Evolutionary conservation across 768 basidiomycete species (phyloP), one percentile per base, ranked within the genome.

Genomic region (Pleurotus eryngii): DNA sequence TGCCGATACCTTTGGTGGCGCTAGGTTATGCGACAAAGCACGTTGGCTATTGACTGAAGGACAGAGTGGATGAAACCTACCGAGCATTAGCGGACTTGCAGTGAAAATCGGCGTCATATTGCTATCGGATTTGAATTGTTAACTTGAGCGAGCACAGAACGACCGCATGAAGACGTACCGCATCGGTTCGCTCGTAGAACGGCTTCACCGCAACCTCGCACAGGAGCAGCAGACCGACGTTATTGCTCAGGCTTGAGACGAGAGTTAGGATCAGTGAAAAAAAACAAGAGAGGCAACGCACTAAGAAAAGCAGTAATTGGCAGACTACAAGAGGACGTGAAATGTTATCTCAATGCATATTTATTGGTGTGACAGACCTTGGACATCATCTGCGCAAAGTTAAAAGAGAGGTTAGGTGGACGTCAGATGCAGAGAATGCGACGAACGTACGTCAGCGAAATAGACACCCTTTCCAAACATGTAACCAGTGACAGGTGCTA

Each of bases 401-500:
- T 27, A 15, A 30, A 12, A 61, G 12, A 59, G 51, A 27, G 50
- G 5, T 20, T 24, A 47, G 50, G 53, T 15, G 61, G 2, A 20
- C 39, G 24, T 35, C 37, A 5, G 22, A 9, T 17, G 7, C 12
- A 42, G 39, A 22, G n/a, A 30, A 40, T 35, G 9, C 14, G 24
- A 35, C 7, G 12, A 27, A 60, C 79, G 65, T 59, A 82, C 82
- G 68, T 85, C 83, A 4, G 84, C 83, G 55, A 86, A 83, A 66
- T 86, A 85, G 37, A 84, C 81, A 45, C 82, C 84, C 67, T 85
- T 85, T 53, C 84, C 84, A 64, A 85, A 85, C 84, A 85, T 86
- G 64, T 83, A 83, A 64, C 79, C 81, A 60, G 76, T 78, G 22
- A 79, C 78, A 55, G 79, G 80, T 5, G 81, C 81, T 79, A 56